Evolutionary conservation across 2,329 filamentous ascomycete genomes (phyloP).

Genomic region (Pseudogymnoascus sp.): DNA sequence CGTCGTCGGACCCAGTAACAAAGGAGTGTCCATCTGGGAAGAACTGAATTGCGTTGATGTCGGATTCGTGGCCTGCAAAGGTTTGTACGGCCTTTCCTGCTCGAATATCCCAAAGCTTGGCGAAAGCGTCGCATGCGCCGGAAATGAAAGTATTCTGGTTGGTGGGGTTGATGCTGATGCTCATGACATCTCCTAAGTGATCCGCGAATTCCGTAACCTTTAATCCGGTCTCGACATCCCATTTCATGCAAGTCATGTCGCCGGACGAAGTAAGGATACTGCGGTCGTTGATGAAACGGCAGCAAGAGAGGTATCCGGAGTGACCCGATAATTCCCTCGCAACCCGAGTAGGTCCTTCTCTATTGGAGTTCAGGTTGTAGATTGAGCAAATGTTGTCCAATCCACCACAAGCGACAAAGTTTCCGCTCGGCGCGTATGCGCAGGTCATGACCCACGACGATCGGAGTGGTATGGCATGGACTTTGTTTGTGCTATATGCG

Average conservation of each 20-base stretch:
- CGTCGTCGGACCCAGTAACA: conserved; percentile 94
- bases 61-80: conserved; percentile 95
- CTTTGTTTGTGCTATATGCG: conserved; percentile 98
- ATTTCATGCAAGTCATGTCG: conserved; percentile 99
- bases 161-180: conserved; percentile 97
- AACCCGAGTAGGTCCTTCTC: conserved; percentile 94
- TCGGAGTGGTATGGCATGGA: conserved; percentile 92
- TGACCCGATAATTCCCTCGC: conserved; percentile 93
- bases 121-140: conserved; percentile 97
- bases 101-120: conserved; percentile 97
- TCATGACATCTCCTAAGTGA: conserved; percentile 98
- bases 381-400: conserved; percentile 99
- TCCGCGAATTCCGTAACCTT: conserved; percentile 98
- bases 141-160: conserved; percentile 99
- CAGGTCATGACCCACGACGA: conserved; percentile 99
- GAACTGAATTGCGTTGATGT: conserved; percentile 99
- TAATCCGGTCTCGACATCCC: conserved; percentile 96
- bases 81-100: conserved; percentile 98
- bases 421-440: conserved; percentile 95
- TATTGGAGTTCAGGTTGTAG: conserved; percentile 90
- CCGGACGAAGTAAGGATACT: conserved; percentile 96
- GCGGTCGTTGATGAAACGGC: conserved; percentile 96
- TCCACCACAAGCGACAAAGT: conserved; percentile 97
- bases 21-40: conserved; percentile 99
- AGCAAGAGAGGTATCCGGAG: conserved; percentile 95